Evolutionary conservation across 345 rosid species (phyloP), one percentile per base, ranked within the genome.

Genomic region (Limnanthes douglasii): DNA sequence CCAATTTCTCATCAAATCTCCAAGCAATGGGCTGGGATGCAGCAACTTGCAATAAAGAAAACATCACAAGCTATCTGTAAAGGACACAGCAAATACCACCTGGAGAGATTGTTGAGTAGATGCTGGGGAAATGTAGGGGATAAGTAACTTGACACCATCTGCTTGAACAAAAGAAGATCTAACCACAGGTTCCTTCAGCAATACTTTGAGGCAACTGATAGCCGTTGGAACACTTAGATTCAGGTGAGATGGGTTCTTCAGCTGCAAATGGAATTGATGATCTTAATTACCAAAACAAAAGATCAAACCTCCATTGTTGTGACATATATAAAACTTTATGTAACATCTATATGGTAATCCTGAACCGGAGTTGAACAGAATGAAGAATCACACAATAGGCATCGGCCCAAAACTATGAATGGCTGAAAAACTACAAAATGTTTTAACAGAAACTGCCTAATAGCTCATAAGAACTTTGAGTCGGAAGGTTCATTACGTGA

Each of bases 71-170:
- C n/a, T n/a, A n/a, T n/a, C n/a, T n/a, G n/a, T n/a, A n/a, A n/a
- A n/a, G n/a, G n/a, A n/a, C n/a, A n/a, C n/a, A n/a, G n/a, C n/a
- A n/a, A n/a, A n/a, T n/a, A 18, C 46, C 56, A 83, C 97, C 97
- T 88, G 97, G 28, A 76, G 76, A 24, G 97, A 88, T 51, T 83
- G 97, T 64, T 83, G 97, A 25, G 93, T 88, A 27, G 97, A 74
- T 49, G 92, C 97, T 11, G 97, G 97, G 52, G 75, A 69, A 57
- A 88, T 88, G 24, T 72, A 57, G 42, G 95, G 94, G 53, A 72
- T 61, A 39, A 88, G 65, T 57, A 88, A 61, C 67, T 88, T 88
- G 62, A 88, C 83, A 13, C 97, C 97, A 56, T 88, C 94, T 41
- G 66, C 78, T 46, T 63, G 73, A 57, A 83, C 95, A 62, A 88